Base-by-base conservation (phyloP, 495 filamentous ascomycete genomes). In the Emericellopsis terricola region DNA sequence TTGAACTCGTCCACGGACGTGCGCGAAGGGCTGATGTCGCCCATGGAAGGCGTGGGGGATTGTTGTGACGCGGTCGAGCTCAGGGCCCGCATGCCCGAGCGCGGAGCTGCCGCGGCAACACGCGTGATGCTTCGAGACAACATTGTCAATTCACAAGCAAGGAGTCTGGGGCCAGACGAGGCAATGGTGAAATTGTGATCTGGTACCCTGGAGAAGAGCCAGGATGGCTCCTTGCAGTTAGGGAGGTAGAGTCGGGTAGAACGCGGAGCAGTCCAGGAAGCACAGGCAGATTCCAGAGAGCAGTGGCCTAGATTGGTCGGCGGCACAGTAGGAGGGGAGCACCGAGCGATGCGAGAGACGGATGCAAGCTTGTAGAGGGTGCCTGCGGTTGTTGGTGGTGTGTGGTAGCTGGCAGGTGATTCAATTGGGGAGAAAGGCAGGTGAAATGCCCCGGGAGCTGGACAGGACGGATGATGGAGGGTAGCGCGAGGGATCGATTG, bases 11-110 rank as follows among this genome's bases (percentile, higher is more conserved):
- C 60, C 27, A 74, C 76, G 29, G 71, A 68, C 27, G 56, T 56
- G 6, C 61, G 58, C 33, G 76, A 64, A 24, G 74, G 68, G 13
- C 73, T 73, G 52, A 97, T 71, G 59, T 96, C 84, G 45, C 80
- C 75, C 15, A 97, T 65, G 18, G 77, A 73, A n/a, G 91, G 89
- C 29, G 77, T 56, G 6, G 36, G 33, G n/a, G 38, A 16, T 15
- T 38, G 62, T 42, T 56, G 46, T 37, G 59, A 37, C 24, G 62
- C 47, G 27, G 76, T 69, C 28, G 70, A 69, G 40, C 63, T 62
- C 50, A 87, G 73, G 19, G 71, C 55, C 30, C 80, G 69, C 28
- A 66, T 43, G 31, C 47, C 31, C 9, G 52, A 44, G 38, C 57
- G 52, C 38, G 73, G 52, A 37, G 60, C 54, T 48, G 56, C 50